Base-by-base conservation (phyloP, 1,284 basidiomycete species). In the Crucibulum parvulum region DNA sequence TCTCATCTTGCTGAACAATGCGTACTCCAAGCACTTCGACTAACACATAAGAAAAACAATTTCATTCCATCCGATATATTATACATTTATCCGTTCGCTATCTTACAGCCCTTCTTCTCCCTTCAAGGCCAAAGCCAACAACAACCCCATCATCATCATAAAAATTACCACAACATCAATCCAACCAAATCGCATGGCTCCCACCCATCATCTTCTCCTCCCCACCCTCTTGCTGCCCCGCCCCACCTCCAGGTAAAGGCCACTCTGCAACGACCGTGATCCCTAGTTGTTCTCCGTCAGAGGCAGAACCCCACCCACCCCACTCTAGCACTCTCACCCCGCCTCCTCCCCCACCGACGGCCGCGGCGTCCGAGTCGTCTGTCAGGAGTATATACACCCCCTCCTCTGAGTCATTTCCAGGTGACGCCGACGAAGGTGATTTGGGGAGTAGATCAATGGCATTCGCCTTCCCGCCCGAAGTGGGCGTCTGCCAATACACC, bases 151-250 rank as follows among this genome's bases (percentile, higher is more conserved):
- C 3, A 5, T 31, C 4, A 6, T 45, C 41, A 4, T 15, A 45
- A 3, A 50, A 15, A 50, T n/a, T 8, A 13, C n/a, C 15, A 50
- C 47, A 8, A n/a, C 31, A 53, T 73, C 63, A 81, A 67, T 77
- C 75, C 64, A 83, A 64, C 81, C 81, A 83, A 36, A 83, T 69
- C 3, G 80, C 81, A 72, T 82, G 81, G 60, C 81, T 83, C 7
- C 73, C 80, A 2, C 81, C 80, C 36, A 68, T 63, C 72, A 81
- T 78, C 51, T 53, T 62, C 37, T 56, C 56, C 24, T 46, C 50
- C 31, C 4, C 31, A 15, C 56, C 38, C 43, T 16, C 51, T 51
- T 53, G 56, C 59, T 47, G 39, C 35, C 13, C 55, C 36, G 48
- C 34, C 13, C 37, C 41, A 13, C 54, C 56, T 48, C 53, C 15